Conservation (phyloP, 345 rosid genomes). For the Physaria fendleri region DNA sequence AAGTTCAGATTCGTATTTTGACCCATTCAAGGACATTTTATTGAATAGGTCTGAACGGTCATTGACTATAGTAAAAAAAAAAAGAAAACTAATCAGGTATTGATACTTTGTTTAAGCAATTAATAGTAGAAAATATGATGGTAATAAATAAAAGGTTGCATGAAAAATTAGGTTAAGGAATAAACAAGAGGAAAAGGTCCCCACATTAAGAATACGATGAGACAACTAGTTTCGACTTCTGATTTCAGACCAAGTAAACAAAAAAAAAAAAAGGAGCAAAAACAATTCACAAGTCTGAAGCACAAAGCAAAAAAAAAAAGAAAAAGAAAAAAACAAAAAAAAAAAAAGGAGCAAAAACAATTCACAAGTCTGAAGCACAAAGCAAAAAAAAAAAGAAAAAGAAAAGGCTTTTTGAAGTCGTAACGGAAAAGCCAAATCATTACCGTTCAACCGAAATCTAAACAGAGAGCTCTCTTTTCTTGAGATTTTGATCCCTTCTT, state of each 20-base stretch:
- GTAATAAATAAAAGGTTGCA: background rate
- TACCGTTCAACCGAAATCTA: slow-evolving; percentile 31
- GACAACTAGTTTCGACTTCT: slow-evolving; percentile 21
- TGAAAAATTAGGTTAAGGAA: slow-evolving; percentile 19
- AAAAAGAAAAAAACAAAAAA: no score
- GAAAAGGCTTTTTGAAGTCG: slow-evolving; percentile 16
- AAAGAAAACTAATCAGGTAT: background rate
- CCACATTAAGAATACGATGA: slow-evolving; percentile 20
- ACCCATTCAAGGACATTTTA: background rate
- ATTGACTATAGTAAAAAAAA: background rate
- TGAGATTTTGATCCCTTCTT: background rate
- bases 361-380: slow-evolving; percentile 2
- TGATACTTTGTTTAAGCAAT: background rate
- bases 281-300: background rate
- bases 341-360: background rate
- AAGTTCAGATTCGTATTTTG: background rate
- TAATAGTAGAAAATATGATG: slow-evolving; percentile 5
- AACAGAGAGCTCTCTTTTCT: background rate
- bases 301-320: slow-evolving; percentile 24
- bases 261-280: background rate
- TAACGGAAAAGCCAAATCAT: slow-evolving; percentile 29
- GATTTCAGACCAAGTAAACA: background rate
- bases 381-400: slow-evolving; percentile 27
- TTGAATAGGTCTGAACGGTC: slow-evolving; percentile 3
- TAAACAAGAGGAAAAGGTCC: slow-evolving; percentile 6